A percentile compares a stretch with the other conserved stretches of the same genome.
Evolutionary conservation across 2,329 filamentous ascomycete species (phyloP).

Genomic region (Trichoderma aggressivum): DNA sequence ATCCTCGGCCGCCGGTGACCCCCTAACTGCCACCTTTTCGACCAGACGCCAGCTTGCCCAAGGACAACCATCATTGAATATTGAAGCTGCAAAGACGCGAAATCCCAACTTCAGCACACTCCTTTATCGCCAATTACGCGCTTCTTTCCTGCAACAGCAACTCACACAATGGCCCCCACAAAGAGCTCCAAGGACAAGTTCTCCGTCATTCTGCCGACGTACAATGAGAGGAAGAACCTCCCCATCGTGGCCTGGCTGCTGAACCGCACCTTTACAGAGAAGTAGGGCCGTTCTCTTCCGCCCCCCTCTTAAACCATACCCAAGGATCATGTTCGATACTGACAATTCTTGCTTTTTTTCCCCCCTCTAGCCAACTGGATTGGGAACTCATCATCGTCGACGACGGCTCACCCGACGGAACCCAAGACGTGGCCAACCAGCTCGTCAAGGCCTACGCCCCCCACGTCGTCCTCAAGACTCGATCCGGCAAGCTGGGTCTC

Average conservation of each 20-base stretch:
- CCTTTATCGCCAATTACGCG: constrained; percentile 23
- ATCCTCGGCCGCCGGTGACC: background rate
- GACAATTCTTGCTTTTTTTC: background rate
- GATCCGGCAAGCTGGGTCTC: constrained; percentile 92
- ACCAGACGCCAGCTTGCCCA: background rate
- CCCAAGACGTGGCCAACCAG: constrained; percentile 84
- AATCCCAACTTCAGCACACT: constrained; percentile 28
- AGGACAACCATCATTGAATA: constrained; percentile 17
- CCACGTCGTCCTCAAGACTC: constrained; percentile 79
- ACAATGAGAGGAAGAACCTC: constrained; percentile 96
- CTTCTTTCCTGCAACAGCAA: background rate
- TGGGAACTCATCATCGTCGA: constrained; percentile 98
- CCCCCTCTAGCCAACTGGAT: constrained; percentile 68
- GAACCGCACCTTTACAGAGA: constrained; percentile 84
- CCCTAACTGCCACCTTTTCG: constrained; percentile 14
- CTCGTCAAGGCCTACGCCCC: constrained; percentile 80
- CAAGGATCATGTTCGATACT: background rate
- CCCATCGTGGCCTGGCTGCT: constrained; percentile 94
- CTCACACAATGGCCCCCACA: constrained; percentile 44
- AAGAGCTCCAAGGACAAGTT: constrained; percentile 66
- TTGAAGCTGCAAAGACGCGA: constrained; percentile 17
- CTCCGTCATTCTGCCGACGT: constrained; percentile 95
- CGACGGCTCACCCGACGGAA: constrained; percentile 95
- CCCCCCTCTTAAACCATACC: background rate
- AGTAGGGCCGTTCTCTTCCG: constrained; percentile 49